Base-by-base conservation (phyloP, 495 filamentous ascomycete genomes). In the Pyrenopolyporus hunteri region DNA sequence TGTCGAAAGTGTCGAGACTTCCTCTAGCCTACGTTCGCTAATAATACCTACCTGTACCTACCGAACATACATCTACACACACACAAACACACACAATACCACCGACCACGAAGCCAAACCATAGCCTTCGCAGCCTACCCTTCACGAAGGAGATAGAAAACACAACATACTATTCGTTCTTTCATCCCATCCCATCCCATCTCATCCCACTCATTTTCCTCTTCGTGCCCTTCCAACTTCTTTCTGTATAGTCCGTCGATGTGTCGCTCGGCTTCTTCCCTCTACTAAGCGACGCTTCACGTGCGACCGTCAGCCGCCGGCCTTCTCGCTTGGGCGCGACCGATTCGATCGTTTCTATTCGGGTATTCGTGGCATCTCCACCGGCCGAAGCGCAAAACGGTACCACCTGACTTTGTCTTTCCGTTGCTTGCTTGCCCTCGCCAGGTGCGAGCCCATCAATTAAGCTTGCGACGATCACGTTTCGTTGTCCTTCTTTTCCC, bases 381-480 rank as follows among this genome's bases (percentile, higher is more conserved):
- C 49, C 36, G 35, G 67, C 55, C 57, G 48, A 69, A 49, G 69
- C 66, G 64, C 69, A 58, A 58, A 45, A 50, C 62, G 35, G 59
- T n/a, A 51, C 29, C 47, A 63, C 53, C 59, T 66, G 49, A 66
- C 32, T 36, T 52, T 29, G 47, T 50, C 51, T 55, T 50, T 44
- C 47, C 59, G 50, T 51, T 59, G 25, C 52, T 17, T 17, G 14
- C 35, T 49, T 31, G 59, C 53, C 49, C 71, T 76, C 74, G 73
- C 73, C 73, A 57, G 76, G 74, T 72, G 74, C 76, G 74, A 78
- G 73, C 53, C 44, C 52, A 42, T 59, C 56, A 9, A 50, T 54
- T 42, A 59, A 13, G 19, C 28, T 71, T 59, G 55, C 63, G 53
- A 65, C 51, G 8, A 56, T 20, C 42, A 51, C 45, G 13, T 51